Percentiles rank a stretch among this genome's conserved stretches.
These are phyloP conservation scores for Aspergillus bridgeri DNA, from an alignment of 495 filamentous ascomycete species.

Conservation along the genomic window DNA sequence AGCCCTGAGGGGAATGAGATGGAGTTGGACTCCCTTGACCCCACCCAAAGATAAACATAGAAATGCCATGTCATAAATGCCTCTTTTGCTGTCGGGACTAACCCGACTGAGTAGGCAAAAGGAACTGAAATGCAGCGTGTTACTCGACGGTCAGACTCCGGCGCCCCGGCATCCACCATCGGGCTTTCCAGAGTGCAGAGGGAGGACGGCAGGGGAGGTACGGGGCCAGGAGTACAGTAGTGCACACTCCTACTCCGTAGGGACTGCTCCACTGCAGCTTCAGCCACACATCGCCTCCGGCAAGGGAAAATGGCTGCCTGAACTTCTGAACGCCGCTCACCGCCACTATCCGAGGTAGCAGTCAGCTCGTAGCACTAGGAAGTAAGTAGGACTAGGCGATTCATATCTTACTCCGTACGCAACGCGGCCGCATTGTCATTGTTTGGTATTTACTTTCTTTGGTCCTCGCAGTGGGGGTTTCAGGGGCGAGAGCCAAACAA, in stretches of 20 bases:
- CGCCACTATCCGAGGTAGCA: not conserved
- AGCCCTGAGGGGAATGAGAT: no score
- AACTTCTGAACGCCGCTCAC: not conserved
- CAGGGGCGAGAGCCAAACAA: conserved; percentile 1
- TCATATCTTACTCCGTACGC: no score
- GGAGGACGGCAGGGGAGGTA: no score
- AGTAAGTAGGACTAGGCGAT: no score
- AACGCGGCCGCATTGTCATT: no score
- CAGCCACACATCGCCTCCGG: not conserved
- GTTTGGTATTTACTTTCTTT: not conserved
- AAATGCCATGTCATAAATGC: not conserved
- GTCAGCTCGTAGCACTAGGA: no score
- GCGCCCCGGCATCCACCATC: not conserved
- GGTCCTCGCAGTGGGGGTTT: not conserved
- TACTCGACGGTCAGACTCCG: not conserved
- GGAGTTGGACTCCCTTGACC: not conserved
- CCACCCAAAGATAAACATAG: not conserved
- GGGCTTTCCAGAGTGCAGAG: not conserved
- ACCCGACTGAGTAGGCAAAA: not conserved
- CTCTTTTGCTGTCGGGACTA: not conserved
- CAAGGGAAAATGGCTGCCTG: not conserved
- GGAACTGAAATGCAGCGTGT: not conserved
- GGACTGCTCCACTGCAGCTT: not conserved
- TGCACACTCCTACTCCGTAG: no score
- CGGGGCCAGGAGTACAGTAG: no score